These are phyloP conservation scores for Amniculicola lignicola DNA, from an alignment of 495 filamentous ascomycete species.

Conservation along the genomic window DNA sequence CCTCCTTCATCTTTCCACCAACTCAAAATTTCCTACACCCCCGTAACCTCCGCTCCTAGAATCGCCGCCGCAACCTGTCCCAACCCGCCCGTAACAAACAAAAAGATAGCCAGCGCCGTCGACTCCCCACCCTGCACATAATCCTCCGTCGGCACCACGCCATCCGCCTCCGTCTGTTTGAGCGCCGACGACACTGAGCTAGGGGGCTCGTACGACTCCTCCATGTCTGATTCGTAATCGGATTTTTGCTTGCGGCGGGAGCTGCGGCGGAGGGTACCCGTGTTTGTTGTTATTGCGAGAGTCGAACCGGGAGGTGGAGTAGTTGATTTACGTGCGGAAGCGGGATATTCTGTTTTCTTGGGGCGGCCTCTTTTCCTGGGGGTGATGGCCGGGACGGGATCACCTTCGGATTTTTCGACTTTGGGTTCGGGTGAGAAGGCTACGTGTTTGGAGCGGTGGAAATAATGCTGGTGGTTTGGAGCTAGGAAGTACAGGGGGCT, in stretches of 20 bases:
- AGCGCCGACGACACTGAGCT: slow-evolving; percentile 1
- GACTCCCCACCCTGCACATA: slow-evolving; percentile 23
- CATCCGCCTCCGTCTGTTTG: slow-evolving; percentile 25
- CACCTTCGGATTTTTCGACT: neutral
- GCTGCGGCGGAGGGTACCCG: slow-evolving; percentile 15
- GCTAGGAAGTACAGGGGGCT: slow-evolving; percentile 20
- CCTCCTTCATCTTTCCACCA: neutral
- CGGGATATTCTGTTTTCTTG: slow-evolving; percentile 24
- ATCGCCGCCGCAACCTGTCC: slow-evolving; percentile 22
- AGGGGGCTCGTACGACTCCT: slow-evolving; percentile 23
- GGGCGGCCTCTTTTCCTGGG: slow-evolving; percentile 32
- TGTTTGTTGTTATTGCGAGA: neutral
- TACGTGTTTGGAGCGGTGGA: slow-evolving; percentile 28
- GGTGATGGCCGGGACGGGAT: neutral
- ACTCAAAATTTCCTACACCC: neutral
- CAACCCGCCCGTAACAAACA: slow-evolving; percentile 23
- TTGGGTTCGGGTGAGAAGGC: slow-evolving; percentile 20
- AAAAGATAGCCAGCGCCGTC: slow-evolving; percentile 22
- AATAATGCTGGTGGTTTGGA: neutral
- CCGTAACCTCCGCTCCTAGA: slow-evolving; percentile 27
- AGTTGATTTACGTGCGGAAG: too few relatives aligned
- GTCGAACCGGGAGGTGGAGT: slow-evolving; percentile 1
- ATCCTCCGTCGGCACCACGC: slow-evolving; percentile 7
- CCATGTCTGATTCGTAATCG: slow-evolving; percentile 23
- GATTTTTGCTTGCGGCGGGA: slow-evolving; percentile 9